Base-by-base conservation (phyloP, 495 filamentous ascomycete species). In the Xylaria scruposa region DNA sequence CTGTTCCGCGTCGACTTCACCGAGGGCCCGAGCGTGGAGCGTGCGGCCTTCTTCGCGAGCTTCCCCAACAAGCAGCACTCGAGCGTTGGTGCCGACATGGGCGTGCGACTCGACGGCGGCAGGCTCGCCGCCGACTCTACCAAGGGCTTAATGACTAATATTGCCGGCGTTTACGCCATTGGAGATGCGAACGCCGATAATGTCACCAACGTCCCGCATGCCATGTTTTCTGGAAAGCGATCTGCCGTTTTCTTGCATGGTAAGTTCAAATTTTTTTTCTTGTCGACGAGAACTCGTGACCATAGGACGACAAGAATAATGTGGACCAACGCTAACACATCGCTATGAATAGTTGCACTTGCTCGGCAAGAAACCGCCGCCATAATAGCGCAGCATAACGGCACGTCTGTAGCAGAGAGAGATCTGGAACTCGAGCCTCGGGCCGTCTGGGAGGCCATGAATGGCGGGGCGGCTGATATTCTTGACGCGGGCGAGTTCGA, bases 161-260 rank as follows among this genome's bases (percentile, higher is more conserved):
- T 85, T 44, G 70, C 77, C 0, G 85, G 87, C 10, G 84, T 90
- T 17, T 90, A 84, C 72, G 87, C 84, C 1, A 77, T 90, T 21
- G 88, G 88, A 1, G 88, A 90, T 73, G 83, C 84, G 12, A 90
- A 90, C 72, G 81, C 81, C 13, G 88, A 90, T 46, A 85, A 85
- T 38, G 81, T 83, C 47, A 89, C 87, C 13, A 90, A 89, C 67
- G 87, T 90, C 21, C 87, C 88, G 0, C 88, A 90, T 69, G 88
- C 88, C 1, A 84, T 90, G 79, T 90, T 81, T 72, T 85, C 80
- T 36, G 88, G 85, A 1, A 90, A 89, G 82, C 76, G 85, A 53
- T 83, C 88, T 9, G 86, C 84, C 6, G 88, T 89, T 21, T 88
- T 78, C 63, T 56, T 87, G 29, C 88, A 90, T 76, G 85, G 87